These are phyloP conservation scores for Debaryomycetaceae sp. DNA, from an alignment of 1,139 yeast genomes.

Conservation along the genomic window DNA sequence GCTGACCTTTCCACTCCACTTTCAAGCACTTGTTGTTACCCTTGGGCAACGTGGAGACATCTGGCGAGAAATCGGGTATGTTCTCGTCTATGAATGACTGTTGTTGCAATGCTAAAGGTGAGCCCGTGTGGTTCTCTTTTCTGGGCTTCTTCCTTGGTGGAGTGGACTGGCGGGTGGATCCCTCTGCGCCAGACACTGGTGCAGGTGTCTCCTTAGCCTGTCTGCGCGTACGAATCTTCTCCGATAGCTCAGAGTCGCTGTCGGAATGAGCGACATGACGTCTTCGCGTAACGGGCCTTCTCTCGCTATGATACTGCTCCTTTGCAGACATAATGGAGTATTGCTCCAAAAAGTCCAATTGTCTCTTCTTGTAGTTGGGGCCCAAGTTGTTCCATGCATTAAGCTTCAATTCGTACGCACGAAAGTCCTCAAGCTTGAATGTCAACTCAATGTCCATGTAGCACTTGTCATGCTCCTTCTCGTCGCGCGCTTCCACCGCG, in stretches of 20 bases:
- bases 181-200: constrained; percentile 7
- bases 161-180: constrained; percentile 14
- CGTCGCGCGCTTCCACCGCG: constrained; percentile 9
- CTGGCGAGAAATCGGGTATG: constrained; percentile 76
- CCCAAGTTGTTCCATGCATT: constrained; percentile 49
- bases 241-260: constrained; percentile 34
- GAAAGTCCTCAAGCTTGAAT: constrained; percentile 48
- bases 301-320: constrained; percentile 20
- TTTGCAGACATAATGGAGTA: constrained; percentile 31
- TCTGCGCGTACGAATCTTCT: constrained; percentile 60
- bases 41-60: constrained; percentile 58
- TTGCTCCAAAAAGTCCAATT: constrained; percentile 48
- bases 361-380: constrained; percentile 43
- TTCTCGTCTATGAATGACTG: constrained; percentile 53
- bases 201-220: constrained; percentile 36
- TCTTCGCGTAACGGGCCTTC: constrained; percentile 29
- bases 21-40: constrained; percentile 67
- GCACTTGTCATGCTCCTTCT: constrained; percentile 9
- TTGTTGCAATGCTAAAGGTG: constrained; percentile 39
- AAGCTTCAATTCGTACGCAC: constrained; percentile 45
- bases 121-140: constrained; percentile 27
- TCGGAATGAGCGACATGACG: constrained; percentile 18
- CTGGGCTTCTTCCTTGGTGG: constrained; percentile 37
- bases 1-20: constrained; percentile 98
- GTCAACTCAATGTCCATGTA: constrained; percentile 21